Conservation (phyloP, 2,329 filamentous ascomycete species). For the Colletotrichum spaethianum region DNA sequence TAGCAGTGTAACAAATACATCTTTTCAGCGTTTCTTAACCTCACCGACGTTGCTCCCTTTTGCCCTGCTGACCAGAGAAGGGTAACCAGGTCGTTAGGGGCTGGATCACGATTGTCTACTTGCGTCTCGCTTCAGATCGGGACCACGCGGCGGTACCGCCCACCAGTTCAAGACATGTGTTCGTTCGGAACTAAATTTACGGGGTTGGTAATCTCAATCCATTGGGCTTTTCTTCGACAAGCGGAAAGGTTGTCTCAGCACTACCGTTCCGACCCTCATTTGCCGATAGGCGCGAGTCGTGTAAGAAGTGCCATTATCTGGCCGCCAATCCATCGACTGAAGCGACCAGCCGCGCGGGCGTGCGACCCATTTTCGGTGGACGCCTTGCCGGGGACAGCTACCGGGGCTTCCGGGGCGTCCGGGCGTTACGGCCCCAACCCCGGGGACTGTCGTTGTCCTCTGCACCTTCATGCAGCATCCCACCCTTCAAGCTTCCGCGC, state of each 20-base stretch:
- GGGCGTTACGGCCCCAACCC: conserved; percentile 17
- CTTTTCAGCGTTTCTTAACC: conserved; percentile 12
- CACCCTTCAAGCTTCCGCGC: not conserved
- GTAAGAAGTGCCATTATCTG: not conserved
- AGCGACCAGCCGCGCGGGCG: conserved; percentile 3
- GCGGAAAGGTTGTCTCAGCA: conserved; percentile 8
- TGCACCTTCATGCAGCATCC: conserved; percentile 23
- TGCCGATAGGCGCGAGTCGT: not conserved
- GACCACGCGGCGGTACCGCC: not conserved
- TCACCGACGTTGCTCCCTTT: conserved; percentile 1
- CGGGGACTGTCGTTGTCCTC: conserved; percentile 18
- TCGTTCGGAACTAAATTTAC: not conserved
- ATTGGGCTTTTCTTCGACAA: not conserved
- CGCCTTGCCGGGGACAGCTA: conserved; percentile 30
- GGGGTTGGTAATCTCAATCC: not conserved
- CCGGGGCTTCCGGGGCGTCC: conserved; percentile 22
- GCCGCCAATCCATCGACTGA: not conserved
- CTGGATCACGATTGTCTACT: not conserved
- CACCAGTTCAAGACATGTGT: conserved; percentile 28
- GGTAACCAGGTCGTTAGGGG: not conserved
- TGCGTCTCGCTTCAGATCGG: not conserved
- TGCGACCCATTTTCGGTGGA: conserved; percentile 31
- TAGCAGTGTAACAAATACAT: conserved; percentile 24
- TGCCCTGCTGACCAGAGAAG: not conserved
- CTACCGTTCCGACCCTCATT: conserved; percentile 11